Evolutionary conservation across 768 basidiomycete genomes (phyloP).

Genomic region (Piloderma croceum): DNA sequence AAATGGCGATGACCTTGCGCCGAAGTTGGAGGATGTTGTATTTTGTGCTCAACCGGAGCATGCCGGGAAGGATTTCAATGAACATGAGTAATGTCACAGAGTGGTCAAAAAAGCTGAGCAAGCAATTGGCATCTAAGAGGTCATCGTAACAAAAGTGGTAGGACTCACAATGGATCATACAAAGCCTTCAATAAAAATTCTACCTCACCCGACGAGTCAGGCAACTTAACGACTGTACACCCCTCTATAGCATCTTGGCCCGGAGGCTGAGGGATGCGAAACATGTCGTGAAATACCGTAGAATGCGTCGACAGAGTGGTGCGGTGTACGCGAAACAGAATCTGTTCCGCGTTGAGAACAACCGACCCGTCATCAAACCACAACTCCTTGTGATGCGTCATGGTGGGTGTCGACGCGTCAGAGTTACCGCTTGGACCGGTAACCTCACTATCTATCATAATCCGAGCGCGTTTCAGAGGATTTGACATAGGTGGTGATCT

Average conservation of each 20-base stretch:
- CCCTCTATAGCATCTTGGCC: too few relatives aligned
- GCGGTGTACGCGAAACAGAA: slow-evolving; percentile 6
- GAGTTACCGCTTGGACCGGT: too few relatives aligned
- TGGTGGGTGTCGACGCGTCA: too few relatives aligned
- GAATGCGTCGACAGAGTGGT: slow-evolving; percentile 2
- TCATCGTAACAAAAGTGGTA: too few relatives aligned
- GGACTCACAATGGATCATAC: too few relatives aligned
- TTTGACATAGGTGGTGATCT: too few relatives aligned
- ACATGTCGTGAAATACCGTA: slow-evolving; percentile 2
- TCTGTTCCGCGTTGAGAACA: not conserved
- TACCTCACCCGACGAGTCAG: slow-evolving; percentile 1
- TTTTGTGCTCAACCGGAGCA: not conserved
- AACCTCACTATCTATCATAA: too few relatives aligned
- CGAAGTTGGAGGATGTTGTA: not conserved
- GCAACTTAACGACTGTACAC: not conserved
- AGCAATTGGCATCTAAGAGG: too few relatives aligned
- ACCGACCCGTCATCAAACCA: slow-evolving; percentile 1
- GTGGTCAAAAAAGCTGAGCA: too few relatives aligned
- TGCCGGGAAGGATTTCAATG: not conserved
- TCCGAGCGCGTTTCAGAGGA: too few relatives aligned
- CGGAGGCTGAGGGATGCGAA: slow-evolving; percentile 1
- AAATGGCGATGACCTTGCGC: not conserved
- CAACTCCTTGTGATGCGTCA: too few relatives aligned
- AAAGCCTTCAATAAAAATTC: slow-evolving; percentile 1
- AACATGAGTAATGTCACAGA: not conserved